Evolutionary conservation across 1,284 basidiomycete species (phyloP), one percentile per base, ranked within the genome.

Genomic region (Trametes sp.): DNA sequence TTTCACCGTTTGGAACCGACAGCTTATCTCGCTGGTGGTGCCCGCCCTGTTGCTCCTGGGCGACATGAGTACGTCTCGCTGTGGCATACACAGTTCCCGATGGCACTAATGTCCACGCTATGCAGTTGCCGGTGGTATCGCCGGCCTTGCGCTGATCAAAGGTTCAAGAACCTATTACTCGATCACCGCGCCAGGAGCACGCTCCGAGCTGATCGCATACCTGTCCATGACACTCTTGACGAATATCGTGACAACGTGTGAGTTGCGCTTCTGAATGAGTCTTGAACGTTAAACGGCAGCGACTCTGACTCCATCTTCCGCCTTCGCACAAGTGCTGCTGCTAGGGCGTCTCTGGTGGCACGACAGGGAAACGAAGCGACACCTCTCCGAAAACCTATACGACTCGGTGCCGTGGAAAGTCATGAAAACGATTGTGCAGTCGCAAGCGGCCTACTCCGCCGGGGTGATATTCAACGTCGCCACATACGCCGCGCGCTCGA

Each of bases 371-470:
- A n/a, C 19, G 6, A 41, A 41, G 16, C 16, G 16, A 19, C n/a
- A 41, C n/a, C 38, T 41, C 3, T 41, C 38, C 16, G 16, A 41
- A 3, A 19, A 41, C 38, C 16, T 19, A n/a, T n/a, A n/a, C 16
- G 38, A n/a, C 38, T 41, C 38, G 26, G 28, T 41, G 38, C 19
- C 38, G 3, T 41, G 38, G 38, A 2, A n/a, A 3, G 38, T 41
- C 16, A 41, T 41, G 38, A 41, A 41, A n/a, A 41, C 38, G 14
- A 41, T 53, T 28, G 41, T 61, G 24, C 53, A 55, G 31, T 61
- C 59, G 4, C 46, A 51, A 16, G 48, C 46, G 3, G 23, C 48
- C n/a, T 61, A 61, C 36, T 61, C 59, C 13, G 28, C 24, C 23
- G 51, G 36, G 19, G 11, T 61, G 6, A 23, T 61, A 4, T n/a